Evolutionary conservation across 108 stramenopile species (phyloP), one percentile per base, ranked within the genome.

Genomic region (Conticribra weissflogii): DNA sequence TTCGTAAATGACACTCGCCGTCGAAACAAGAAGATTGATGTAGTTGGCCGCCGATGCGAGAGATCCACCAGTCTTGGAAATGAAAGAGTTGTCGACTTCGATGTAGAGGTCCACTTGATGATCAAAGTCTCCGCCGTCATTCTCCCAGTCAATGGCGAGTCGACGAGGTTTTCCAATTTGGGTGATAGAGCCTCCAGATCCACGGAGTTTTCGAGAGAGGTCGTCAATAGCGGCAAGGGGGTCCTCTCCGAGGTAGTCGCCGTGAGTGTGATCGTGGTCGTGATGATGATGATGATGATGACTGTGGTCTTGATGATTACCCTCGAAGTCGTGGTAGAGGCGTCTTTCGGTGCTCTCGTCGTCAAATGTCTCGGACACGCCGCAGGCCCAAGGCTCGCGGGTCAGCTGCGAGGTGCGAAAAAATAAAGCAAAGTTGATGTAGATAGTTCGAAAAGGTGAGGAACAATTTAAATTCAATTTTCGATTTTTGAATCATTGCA

Each of bases 1-100:
- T 67, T 78, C 72, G 23, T 73, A 73, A 53, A 78, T 78, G 25
- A 53, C 59, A 54, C 54, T 70, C 23, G 78, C 65, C 9, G 66
- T 66, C 36, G 71, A 58, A 3, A 78, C 54, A 22, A 78, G 55
- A 2, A 53, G 19, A 44, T 78, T 71, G 34, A 78, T 61, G 58
- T 78, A 78, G 23, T 66, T 47, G 33, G 57, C 25, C 1, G 57
- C 57, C 9, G 46, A 27, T 15, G 16, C 3, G 1, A 47, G n/a
- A 9, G 65, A 57, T 54, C 78, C 78, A 36, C 71, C 71, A 2
- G 54, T 45, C 19, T 36, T 53, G 5, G 29, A 9, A 25, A 62
- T 56, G 63, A 72, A 72, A 27, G 3, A 41, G 7, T 44, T 46
- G 28, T 72, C 71, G 29, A 72, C 63, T 54, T 72, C 71, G 32